Base-by-base conservation (phyloP, 2,329 filamentous ascomycete genomes). In the Dothidotthia symphoricarpi region DNA sequence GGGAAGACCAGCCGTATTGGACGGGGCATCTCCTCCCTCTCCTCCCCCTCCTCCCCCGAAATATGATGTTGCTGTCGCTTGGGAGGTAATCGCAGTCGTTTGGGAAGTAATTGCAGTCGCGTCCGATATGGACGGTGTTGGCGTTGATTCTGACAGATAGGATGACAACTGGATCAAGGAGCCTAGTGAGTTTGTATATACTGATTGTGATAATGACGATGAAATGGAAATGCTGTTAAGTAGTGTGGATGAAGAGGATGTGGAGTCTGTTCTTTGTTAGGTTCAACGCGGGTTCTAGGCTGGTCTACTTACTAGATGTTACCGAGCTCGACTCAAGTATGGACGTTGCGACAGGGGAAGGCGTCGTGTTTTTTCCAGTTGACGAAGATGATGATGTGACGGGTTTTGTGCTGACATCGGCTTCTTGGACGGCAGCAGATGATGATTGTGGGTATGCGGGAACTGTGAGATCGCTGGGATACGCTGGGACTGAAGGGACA, bases 361-460 rank as follows among this genome's bases (percentile, higher is more conserved):
- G 17, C 25, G 32, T 47, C 31, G 35, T 52, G 16, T 26, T 17
- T 3, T 34, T 25, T 15, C 14, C 16, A 22, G 32, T 44, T 11
- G 46, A 43, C 12, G 40, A 35, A 16, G 38, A 31, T 16, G 51
- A 36, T 17, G 51, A 40, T 15, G 46, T 39, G 14, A 34, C 28
- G 3, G 32, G 22, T 15, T 39, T 37, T 6, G 46, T 43, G 24
- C 35, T 43, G 9, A 28, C 28, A 17, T 32, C 28, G n/a, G 37
- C 41, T 14, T 31, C 39, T 5, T 28, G 28, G n/a, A 35, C 43
- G 22, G 49, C 38, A 7, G 47, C 43, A 24, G 48, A 49, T n/a
- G 62, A 55, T 15, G 60, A 49, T 28, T 44, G 66, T 19, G 64
- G 64, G 37, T 61, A 66, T 6, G 59, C 49, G 11, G 62, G 62